A percentile compares a stretch with the other conserved stretches of the same genome.
phyloP scores from a whole-genome alignment of 495 filamentous ascomycete species.

The Aspergillus funiculosus region DNA sequence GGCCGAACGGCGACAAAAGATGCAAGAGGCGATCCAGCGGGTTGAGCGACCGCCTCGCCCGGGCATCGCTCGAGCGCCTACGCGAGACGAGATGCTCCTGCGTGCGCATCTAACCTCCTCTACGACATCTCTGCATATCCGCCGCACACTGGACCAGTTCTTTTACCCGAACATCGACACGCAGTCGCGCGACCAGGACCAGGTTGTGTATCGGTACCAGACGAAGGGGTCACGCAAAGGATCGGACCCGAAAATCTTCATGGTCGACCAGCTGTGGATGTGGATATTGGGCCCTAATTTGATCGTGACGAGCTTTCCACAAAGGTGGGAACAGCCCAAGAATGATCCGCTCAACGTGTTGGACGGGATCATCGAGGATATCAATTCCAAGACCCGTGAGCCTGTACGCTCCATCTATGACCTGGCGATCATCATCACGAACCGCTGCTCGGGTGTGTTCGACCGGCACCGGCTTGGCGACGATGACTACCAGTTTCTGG shows the following conservation, averaged over 20 bases:
- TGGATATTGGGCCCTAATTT: conserved; percentile 61
- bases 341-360: conserved; percentile 61
- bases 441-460: conserved; percentile 59
- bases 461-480: conserved; percentile 57
- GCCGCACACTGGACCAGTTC: conserved; percentile 65
- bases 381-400: conserved; percentile 62
- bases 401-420: conserved; percentile 60
- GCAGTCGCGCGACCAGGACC: conserved; percentile 57
- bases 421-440: conserved; percentile 59
- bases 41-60: conserved; percentile 28
- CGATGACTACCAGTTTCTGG: conserved; percentile 62
- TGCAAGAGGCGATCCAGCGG: conserved; percentile 54
- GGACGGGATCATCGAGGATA: conserved; percentile 61
- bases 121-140: conserved; percentile 55
- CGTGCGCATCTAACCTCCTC: conserved; percentile 52
- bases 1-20: conserved; percentile 47
- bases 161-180: conserved; percentile 70
- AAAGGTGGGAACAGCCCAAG: conserved; percentile 65
- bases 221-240: conserved; percentile 29
- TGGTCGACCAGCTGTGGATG: conserved; percentile 73
- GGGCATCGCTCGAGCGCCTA: conserved; percentile 26
- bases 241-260: conserved; percentile 61
- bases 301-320: conserved; percentile 62
- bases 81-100: conserved; percentile 58
- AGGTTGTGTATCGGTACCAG: conserved; percentile 65